Conservation (phyloP, 2,329 filamentous ascomycete species). For the Fusarium sp. region DNA sequence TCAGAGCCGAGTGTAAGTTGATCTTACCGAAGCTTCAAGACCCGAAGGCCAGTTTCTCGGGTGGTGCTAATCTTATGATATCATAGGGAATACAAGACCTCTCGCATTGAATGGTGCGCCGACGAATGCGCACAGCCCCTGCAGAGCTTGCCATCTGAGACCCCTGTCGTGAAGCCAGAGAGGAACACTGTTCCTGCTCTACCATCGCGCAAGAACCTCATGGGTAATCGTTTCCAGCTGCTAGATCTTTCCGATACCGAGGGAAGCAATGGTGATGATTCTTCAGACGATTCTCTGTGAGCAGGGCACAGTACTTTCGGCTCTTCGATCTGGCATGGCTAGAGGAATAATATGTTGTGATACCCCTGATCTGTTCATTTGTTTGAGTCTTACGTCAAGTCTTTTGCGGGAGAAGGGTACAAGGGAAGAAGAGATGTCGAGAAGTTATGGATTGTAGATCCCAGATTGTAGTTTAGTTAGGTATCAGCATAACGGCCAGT, state of each 20-base stretch:
- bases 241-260: conserved; percentile 62
- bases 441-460: neutral
- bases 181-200: neutral
- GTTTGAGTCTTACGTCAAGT: neutral
- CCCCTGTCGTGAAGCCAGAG: neutral
- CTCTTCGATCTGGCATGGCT: neutral
- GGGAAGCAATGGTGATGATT: conserved; percentile 38
- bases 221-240: conserved; percentile 71
- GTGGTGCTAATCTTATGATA: conserved; percentile 44
- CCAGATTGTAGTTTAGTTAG: neutral
- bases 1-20: conserved; percentile 68
- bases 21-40: neutral
- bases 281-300: conserved; percentile 12
- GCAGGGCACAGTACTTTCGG: neutral
- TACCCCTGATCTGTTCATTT: neutral
- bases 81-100: conserved; percentile 73
- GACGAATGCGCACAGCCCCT: conserved; percentile 79
- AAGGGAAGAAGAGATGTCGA: too few species aligned
- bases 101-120: conserved; percentile 74
- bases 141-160: conserved; percentile 27
- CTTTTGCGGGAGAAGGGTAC: neutral
- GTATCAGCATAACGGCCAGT: neutral
- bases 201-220: conserved; percentile 44
- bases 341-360: neutral
- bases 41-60: neutral